These are phyloP conservation scores for Sindora glabra DNA, from an alignment of 306 rosid genomes.

Conservation along the genomic window DNA sequence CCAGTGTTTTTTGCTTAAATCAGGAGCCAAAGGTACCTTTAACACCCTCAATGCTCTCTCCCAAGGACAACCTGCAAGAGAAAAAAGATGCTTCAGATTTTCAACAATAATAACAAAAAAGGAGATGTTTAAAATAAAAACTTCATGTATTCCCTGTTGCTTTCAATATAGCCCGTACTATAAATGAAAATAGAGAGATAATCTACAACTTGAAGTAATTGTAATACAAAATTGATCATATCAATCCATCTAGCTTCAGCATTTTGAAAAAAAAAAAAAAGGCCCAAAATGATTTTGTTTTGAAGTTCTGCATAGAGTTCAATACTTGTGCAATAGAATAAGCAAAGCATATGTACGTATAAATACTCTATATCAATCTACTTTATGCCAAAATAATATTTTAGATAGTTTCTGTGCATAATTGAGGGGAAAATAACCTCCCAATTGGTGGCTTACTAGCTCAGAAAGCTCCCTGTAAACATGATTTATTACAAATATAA, in stretches of 20 bases:
- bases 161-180: background rate
- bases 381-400: background rate
- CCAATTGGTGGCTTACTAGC: background rate
- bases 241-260: background rate
- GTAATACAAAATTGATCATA: constrained; percentile 1
- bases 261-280: background rate
- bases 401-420: background rate
- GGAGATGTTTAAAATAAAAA: background rate
- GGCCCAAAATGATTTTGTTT: background rate
- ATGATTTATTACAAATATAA: background rate
- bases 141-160: background rate
- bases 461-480: background rate
- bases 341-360: too few species aligned
- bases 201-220: background rate
- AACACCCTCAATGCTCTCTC: constrained; percentile 79
- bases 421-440: background rate
- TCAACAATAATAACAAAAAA: too few species aligned
- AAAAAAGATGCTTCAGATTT: too few species aligned
- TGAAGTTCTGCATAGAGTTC: background rate
- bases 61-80: constrained; percentile 64
- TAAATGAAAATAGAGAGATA: background rate
- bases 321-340: background rate
- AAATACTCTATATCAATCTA: too few species aligned
- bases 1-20: too few species aligned
- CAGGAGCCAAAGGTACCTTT: constrained; percentile 61